phyloP scores from a whole-genome alignment of 2,329 filamentous ascomycete genomes.

The Arthrobotrys sinensis region DNA sequence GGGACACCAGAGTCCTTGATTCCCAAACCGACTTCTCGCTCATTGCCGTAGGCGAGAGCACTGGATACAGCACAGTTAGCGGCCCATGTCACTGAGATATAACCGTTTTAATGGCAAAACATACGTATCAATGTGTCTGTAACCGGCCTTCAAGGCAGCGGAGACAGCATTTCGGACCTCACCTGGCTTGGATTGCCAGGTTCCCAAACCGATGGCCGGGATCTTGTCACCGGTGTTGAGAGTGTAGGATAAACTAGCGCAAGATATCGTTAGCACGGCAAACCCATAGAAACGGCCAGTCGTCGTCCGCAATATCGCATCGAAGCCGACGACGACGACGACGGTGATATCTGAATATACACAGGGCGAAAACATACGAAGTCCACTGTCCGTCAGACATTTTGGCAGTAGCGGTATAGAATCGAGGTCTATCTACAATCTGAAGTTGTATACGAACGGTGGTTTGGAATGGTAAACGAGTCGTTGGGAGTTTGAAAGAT shows the following conservation, averaged over 20 bases:
- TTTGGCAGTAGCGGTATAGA: slow-evolving; percentile 48
- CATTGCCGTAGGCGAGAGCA: slow-evolving; percentile 84
- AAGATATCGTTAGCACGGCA: slow-evolving; percentile 17
- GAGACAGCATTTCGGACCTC: slow-evolving; percentile 81
- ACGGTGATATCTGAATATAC: background rate
- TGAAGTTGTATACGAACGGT: slow-evolving; percentile 35
- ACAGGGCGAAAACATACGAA: slow-evolving; percentile 41
- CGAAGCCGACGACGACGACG: background rate
- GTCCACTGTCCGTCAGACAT: slow-evolving; percentile 61
- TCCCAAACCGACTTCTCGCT: slow-evolving; percentile 77
- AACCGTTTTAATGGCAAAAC: slow-evolving; percentile 15
- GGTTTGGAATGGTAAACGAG: slow-evolving; percentile 30
- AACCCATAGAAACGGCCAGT: background rate
- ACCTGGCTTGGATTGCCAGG: slow-evolving; percentile 81
- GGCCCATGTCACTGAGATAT: background rate
- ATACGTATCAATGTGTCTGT: slow-evolving; percentile 81
- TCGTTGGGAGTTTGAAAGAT: slow-evolving; percentile 50
- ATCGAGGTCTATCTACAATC: slow-evolving; percentile 30
- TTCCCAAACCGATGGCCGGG: slow-evolving; percentile 81
- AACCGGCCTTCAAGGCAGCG: slow-evolving; percentile 77
- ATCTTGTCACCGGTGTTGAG: slow-evolving; percentile 85
- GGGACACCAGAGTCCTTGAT: slow-evolving; percentile 77
- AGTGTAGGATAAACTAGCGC: slow-evolving; percentile 71
- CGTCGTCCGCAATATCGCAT: background rate
- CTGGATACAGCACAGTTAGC: slow-evolving; percentile 62